These are phyloP conservation scores for Vitellaria paradoxa DNA, from an alignment of 179 eudicot genomes.

Conservation along the genomic window DNA sequence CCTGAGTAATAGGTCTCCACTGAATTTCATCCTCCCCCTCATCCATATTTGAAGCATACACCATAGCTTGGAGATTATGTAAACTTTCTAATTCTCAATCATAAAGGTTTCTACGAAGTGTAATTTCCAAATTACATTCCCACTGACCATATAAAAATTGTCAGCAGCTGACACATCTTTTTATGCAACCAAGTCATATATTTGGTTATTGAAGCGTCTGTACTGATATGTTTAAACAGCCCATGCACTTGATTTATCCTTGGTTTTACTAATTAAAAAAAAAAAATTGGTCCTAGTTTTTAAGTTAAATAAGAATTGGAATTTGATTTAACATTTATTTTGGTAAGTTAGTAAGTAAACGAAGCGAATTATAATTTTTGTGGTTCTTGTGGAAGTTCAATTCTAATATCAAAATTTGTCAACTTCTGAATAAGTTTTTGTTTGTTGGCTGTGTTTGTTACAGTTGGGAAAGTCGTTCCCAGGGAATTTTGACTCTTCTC, in stretches of 20 bases:
- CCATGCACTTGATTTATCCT: neutral
- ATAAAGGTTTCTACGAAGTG: no score
- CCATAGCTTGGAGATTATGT: no score
- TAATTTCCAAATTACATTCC: no score
- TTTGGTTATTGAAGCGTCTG: no score
- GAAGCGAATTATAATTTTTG: neutral
- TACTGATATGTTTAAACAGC: no score
- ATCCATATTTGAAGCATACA: no score
- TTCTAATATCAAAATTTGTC: neutral
- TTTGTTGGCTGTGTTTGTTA: slow-evolving; percentile 14
- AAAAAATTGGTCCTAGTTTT: neutral
- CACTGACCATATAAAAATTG: no score
- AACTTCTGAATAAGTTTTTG: neutral
- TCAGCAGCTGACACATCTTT: no score
- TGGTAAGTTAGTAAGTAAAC: neutral
- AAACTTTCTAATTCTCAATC: no score
- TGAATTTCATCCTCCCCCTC: no score
- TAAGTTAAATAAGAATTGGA: neutral
- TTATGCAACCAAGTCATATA: no score
- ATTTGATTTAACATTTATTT: neutral
- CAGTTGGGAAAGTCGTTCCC: slow-evolving; percentile 95
- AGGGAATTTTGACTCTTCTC: slow-evolving; percentile 61
- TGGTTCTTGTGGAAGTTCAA: neutral
- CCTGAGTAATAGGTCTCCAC: no score
- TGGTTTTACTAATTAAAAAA: neutral